Conservation (phyloP, 129 eudicot species). For the Arctium lappa region DNA sequence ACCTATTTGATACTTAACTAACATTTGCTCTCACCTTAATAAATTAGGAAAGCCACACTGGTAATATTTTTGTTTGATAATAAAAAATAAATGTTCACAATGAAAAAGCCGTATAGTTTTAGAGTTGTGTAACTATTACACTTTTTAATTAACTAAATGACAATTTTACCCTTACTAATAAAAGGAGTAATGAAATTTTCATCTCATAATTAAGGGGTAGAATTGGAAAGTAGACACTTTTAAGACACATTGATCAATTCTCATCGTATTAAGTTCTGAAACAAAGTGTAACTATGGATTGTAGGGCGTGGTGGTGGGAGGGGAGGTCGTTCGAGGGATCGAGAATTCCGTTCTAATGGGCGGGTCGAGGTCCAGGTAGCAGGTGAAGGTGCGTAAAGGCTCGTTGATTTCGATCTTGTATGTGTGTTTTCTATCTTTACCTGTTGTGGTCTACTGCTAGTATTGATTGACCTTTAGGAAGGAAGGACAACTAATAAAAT, state of each 20-base stretch:
- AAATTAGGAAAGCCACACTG: too few species aligned
- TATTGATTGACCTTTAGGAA: background rate
- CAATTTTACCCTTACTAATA: background rate
- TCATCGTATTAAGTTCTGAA: background rate
- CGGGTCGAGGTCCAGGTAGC: slow-evolving; percentile 17
- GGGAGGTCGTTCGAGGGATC: slow-evolving; percentile 51
- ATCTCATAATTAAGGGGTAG: background rate
- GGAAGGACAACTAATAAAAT: background rate
- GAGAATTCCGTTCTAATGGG: slow-evolving; percentile 49
- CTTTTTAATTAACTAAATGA: background rate
- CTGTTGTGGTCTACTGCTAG: background rate
- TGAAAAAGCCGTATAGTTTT: too few species aligned
- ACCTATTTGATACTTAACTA: too few species aligned
- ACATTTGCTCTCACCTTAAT: too few species aligned
- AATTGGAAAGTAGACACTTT: too few species aligned
- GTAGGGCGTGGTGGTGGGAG: slow-evolving; percentile 74
- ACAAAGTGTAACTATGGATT: background rate
- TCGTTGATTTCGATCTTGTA: background rate
- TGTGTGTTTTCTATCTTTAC: background rate
- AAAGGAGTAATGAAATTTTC: background rate
- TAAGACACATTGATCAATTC: background rate
- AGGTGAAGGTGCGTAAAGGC: slow-evolving; percentile 32
- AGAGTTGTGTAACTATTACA: background rate
- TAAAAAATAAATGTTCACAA: too few species aligned
- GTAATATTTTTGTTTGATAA: too few species aligned